Base-by-base conservation (phyloP, 768 basidiomycete species). In the Hypholoma fasciculare region DNA sequence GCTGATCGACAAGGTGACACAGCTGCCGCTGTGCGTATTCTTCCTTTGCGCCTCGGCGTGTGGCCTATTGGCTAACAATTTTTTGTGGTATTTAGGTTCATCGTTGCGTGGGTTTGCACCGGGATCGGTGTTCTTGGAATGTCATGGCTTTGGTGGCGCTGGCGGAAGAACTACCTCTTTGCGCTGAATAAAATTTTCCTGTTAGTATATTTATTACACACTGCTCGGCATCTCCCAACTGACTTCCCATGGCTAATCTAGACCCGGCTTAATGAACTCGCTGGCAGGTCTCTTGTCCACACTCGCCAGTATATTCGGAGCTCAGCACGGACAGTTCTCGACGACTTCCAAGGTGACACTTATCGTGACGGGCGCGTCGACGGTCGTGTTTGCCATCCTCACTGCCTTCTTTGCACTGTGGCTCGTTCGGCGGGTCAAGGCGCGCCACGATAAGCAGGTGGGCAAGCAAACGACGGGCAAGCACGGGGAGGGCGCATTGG, bases 111-210 rank as follows among this genome's bases (percentile, higher is more conserved):
- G 67, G 43, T 80, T 9, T 87, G 85, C 67, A 77, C 78, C n/a
- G 82, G 77, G 1, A 64, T 86, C 49, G 85, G 85, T 11, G 74
- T 67, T 19, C 56, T 61, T 27, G 85, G 85, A 2, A 85, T 87
- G 85, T 59, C 76, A 26, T 85, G 79, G 74, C 63, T 86, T 19
- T 83, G 83, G 81, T 85, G 82, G 79, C 73, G 76, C 59, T 87
- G 85, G 84, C 75, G 71, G 63, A 71, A 69, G 51, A 87, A 86
- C 59, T 86, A 86, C 62, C 63, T 87, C 52, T 86, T 85, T 84
- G 65, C 81, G 23, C 69, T 79, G 13, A 83, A 83, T 69, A 82
- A 78, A 47, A 74, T 86, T 49, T 86, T 84, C 65, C 54, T 83
- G 85, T 86, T 59, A 55, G 82, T 30, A 7, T 9, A 49, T 34